A percentile compares a stretch with the other conserved stretches of the same genome.
phyloP scores from a whole-genome alignment of 192 early-diverging fungal species.

The Coemansia biformis region DNA sequence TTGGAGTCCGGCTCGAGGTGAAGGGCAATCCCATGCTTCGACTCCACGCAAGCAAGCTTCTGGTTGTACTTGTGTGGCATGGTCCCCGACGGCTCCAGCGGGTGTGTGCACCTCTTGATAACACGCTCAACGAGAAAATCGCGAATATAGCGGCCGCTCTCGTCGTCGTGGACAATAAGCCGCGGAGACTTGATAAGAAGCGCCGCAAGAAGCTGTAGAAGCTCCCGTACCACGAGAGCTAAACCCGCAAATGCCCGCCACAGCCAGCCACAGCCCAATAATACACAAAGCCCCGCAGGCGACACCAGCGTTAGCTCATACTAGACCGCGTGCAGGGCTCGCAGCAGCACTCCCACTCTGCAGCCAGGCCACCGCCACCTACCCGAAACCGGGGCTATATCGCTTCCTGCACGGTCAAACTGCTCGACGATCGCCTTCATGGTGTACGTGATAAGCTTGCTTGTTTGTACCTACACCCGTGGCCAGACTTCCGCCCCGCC shows the following conservation, averaged over 20 bases:
- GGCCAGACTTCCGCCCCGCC: too few species aligned
- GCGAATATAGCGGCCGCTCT: constrained; percentile 10
- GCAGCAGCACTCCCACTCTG: too few species aligned
- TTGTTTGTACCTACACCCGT: constrained; percentile 16
- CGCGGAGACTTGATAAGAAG: constrained; percentile 22
- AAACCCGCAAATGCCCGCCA: not conserved
- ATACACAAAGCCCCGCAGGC: too few species aligned
- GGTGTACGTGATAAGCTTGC: constrained; percentile 13
- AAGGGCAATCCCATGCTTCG: constrained; percentile 8
- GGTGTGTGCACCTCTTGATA: constrained; percentile 17
- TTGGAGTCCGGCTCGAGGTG: constrained; percentile 5
- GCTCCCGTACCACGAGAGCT: constrained; percentile 23
- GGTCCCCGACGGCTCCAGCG: not conserved
- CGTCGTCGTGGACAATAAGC: constrained; percentile 17
- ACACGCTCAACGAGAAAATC: constrained; percentile 42
- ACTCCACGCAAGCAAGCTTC: constrained; percentile 2
- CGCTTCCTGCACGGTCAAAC: constrained; percentile 14
- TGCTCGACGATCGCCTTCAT: constrained; percentile 42
- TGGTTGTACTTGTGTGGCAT: constrained; percentile 20
- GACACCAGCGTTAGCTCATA: too few species aligned
- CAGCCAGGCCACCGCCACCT: not conserved
- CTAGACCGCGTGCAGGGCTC: too few species aligned
- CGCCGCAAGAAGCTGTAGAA: constrained; percentile 5
- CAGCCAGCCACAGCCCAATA: not conserved
- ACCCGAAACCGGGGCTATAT: constrained; percentile 2